phyloP scores from a whole-genome alignment of 2,329 filamentous ascomycete genomes.

The Paracoccidioides lutzii region DNA sequence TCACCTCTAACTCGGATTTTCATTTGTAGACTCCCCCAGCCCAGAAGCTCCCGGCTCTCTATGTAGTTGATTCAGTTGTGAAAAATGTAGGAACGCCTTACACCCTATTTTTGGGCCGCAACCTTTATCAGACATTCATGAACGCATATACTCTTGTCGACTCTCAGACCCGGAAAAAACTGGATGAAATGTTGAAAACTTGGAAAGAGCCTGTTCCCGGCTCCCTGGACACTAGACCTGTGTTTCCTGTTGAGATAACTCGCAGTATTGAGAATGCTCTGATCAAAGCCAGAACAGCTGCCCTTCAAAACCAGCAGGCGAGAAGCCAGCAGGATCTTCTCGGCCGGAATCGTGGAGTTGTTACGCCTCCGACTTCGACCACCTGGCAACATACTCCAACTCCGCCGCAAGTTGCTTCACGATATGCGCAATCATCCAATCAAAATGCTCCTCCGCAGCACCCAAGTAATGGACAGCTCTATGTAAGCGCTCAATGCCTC shows the following conservation, averaged over 20 bases:
- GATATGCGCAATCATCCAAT: slow-evolving; percentile 24
- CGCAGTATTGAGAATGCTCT: slow-evolving; percentile 87
- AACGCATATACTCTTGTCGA: slow-evolving; percentile 88
- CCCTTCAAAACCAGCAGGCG: slow-evolving; percentile 34
- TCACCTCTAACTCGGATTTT: slow-evolving; percentile 20
- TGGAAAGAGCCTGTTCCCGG: slow-evolving; percentile 97
- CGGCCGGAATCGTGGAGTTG: slow-evolving; percentile 38
- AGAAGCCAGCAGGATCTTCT: slow-evolving; percentile 45
- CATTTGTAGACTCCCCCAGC: slow-evolving; percentile 61
- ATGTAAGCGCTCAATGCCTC: slow-evolving; percentile 11
- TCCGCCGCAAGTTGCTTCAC: slow-evolving; percentile 44
- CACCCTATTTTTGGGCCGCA: slow-evolving; percentile 83
- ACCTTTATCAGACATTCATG: slow-evolving; percentile 92
- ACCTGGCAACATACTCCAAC: slow-evolving; percentile 61
- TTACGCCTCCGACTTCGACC: slow-evolving; percentile 36
- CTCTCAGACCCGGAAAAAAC: slow-evolving; percentile 65
- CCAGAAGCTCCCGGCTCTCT: slow-evolving; percentile 89
- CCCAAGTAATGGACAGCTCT: slow-evolving; percentile 21
- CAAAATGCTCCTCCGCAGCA: slow-evolving; percentile 18
- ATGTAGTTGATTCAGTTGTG: slow-evolving; percentile 93
- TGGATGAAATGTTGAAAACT: slow-evolving; percentile 94
- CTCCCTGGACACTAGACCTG: slow-evolving; percentile 80
- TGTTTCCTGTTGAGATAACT: slow-evolving; percentile 78
- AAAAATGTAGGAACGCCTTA: slow-evolving; percentile 98
- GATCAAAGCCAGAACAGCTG: slow-evolving; percentile 61